Evolutionary conservation across 1,284 basidiomycete species (phyloP).

Genomic region (Apiotrichum veenhuisii): DNA sequence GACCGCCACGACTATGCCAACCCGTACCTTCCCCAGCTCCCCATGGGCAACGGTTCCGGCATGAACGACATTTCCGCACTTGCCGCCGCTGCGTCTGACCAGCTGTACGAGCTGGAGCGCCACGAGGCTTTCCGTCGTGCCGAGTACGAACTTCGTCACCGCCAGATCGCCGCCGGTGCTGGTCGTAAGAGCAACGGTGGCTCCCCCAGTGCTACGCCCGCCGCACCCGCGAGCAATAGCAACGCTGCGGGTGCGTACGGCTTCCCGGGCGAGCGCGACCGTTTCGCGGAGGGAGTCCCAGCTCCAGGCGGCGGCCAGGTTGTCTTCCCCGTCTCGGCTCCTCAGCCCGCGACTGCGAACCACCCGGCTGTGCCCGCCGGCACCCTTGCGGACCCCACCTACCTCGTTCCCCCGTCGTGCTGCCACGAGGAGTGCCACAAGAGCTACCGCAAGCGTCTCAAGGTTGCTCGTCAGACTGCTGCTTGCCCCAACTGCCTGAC

Average conservation of each 20-base stretch:
- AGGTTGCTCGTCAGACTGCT: slow-evolving; percentile 49
- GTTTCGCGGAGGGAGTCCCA: slow-evolving; percentile 35
- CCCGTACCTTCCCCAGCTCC: slow-evolving; percentile 31
- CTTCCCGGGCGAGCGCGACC: slow-evolving; percentile 44
- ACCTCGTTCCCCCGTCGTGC: slow-evolving; percentile 51
- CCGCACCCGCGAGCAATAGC: background rate
- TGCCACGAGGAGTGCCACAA: slow-evolving; percentile 55
- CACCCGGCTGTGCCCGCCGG: slow-evolving; percentile 49
- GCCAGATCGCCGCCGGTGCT: slow-evolving; percentile 50
- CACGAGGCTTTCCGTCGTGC: slow-evolving; percentile 75
- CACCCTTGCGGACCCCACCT: slow-evolving; percentile 50
- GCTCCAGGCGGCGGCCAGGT: slow-evolving; percentile 39
- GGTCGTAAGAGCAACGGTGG: slow-evolving; percentile 57
- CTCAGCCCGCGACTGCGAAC: slow-evolving; percentile 45
- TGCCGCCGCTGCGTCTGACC: slow-evolving; percentile 76
- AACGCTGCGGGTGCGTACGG: slow-evolving; percentile 22
- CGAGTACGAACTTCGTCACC: slow-evolving; percentile 74
- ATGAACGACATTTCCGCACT: slow-evolving; percentile 59
- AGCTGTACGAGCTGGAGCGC: slow-evolving; percentile 78
- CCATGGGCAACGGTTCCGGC: slow-evolving; percentile 23
- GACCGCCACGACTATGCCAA: slow-evolving; percentile 42
- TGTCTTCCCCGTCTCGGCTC: slow-evolving; percentile 48
- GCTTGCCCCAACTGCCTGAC: slow-evolving; percentile 49
- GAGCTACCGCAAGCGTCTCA: slow-evolving; percentile 52
- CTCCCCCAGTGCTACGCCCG: slow-evolving; percentile 55